Evolutionary conservation across 495 filamentous ascomycete genomes (phyloP).

Genomic region (Aspergillus conjunctus): DNA sequence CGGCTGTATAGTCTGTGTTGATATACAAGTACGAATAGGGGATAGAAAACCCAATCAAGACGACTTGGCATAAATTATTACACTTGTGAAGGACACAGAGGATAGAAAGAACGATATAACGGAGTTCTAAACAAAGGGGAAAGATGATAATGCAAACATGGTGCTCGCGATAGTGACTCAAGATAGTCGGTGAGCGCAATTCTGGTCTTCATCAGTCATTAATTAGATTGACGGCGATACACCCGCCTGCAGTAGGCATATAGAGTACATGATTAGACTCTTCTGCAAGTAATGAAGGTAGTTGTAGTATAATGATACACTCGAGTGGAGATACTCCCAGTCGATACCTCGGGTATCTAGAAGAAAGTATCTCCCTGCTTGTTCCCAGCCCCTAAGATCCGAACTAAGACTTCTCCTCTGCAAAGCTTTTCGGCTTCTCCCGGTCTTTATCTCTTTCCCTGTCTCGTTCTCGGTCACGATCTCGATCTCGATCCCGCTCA

Average conservation of each 20-base stretch:
- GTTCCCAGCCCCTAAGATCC: background rate
- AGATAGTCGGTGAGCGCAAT: background rate
- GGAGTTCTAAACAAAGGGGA: no score
- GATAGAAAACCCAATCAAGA: no score
- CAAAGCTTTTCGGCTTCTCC: background rate
- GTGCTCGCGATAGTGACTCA: no score
- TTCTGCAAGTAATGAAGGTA: background rate
- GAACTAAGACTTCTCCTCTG: background rate
- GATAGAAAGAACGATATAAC: no score
- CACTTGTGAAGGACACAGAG: no score
- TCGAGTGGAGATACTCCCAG: no score
- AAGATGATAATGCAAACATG: no score
- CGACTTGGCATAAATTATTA: no score
- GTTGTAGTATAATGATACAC: background rate
- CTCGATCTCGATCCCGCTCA: slow-evolving; percentile 34
- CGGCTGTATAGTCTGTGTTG: background rate
- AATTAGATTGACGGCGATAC: background rate
- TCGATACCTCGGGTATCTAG: no score
- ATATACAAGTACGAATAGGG: background rate
- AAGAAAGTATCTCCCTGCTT: background rate
- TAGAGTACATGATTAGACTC: background rate
- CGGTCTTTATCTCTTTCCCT: slow-evolving; percentile 14
- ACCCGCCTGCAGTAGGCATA: background rate
- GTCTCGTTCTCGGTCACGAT: slow-evolving; percentile 31
- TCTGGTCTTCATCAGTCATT: background rate